These are phyloP conservation scores for Microstroma glucosiphilum DNA, from an alignment of 1,284 basidiomycete species.

Conservation along the genomic window DNA sequence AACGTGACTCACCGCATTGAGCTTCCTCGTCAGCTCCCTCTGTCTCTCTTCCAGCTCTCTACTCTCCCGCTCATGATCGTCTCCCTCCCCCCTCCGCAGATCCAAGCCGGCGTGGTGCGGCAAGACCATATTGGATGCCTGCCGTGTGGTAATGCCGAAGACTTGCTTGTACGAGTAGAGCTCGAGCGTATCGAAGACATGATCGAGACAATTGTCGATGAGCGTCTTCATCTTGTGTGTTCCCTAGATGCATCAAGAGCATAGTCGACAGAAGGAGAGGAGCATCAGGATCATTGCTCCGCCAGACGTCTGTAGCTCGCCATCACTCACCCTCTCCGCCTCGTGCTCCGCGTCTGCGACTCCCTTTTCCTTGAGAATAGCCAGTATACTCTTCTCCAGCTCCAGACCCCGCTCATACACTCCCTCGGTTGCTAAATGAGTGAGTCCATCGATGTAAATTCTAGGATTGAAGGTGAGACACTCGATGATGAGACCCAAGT, in stretches of 20 bases:
- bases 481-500: constrained; percentile 44
- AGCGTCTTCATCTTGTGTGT: constrained; percentile 43
- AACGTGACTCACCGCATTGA: constrained; percentile 28
- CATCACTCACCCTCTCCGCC: constrained; percentile 24
- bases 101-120: constrained; percentile 47
- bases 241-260: constrained; percentile 16
- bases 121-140: constrained; percentile 42
- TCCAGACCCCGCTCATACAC: constrained; percentile 37
- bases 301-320: neutral
- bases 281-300: neutral
- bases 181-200: constrained; percentile 47
- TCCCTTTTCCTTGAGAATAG: constrained; percentile 18
- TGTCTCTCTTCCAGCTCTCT: constrained; percentile 23
- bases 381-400: constrained; percentile 32
- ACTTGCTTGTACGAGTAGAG: constrained; percentile 44
- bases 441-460: constrained; percentile 43
- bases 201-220: constrained; percentile 46
- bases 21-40: constrained; percentile 26
- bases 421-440: constrained; percentile 44
- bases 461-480: constrained; percentile 47
- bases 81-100: constrained; percentile 22
- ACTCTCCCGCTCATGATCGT: neutral
- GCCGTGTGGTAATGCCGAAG: constrained; percentile 38
- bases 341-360: constrained; percentile 23
- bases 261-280: neutral